These are phyloP conservation scores for Trametes villosa DNA, from an alignment of 768 basidiomycete genomes.

Conservation along the genomic window DNA sequence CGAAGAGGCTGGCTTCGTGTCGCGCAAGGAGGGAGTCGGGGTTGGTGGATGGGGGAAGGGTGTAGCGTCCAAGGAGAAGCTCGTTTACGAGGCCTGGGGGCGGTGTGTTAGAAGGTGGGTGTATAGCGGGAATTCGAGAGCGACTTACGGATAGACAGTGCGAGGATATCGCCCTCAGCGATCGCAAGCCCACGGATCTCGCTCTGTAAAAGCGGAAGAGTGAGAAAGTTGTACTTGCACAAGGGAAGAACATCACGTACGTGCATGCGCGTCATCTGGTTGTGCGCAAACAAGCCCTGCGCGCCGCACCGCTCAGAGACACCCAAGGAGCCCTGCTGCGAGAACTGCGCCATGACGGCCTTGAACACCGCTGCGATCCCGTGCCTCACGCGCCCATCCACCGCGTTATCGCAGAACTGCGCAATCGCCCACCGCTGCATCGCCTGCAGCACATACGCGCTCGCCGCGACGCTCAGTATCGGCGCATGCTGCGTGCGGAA, in stretches of 20 bases:
- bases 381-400: slow-evolving; percentile 31
- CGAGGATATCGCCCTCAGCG: slow-evolving; percentile 52
- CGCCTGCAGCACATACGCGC: slow-evolving; percentile 41
- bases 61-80: slow-evolving; percentile 57
- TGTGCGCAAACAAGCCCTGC: slow-evolving; percentile 45
- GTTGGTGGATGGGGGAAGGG: slow-evolving; percentile 47
- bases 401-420: slow-evolving; percentile 32
- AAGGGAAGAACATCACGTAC: too few relatives aligned
- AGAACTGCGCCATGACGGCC: slow-evolving; percentile 30
- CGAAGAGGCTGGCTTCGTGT: slow-evolving; percentile 48
- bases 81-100: slow-evolving; percentile 59
- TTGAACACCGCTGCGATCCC: slow-evolving; percentile 40
- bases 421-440: slow-evolving; percentile 30
- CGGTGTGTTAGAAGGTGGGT: background rate
- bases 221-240: background rate
- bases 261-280: slow-evolving; percentile 38
- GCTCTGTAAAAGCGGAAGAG: slow-evolving; percentile 28
- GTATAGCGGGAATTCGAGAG: background rate
- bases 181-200: slow-evolving; percentile 45
- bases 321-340: slow-evolving; percentile 19
- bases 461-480: slow-evolving; percentile 41
- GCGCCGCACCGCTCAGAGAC: slow-evolving; percentile 47
- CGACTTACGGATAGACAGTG: slow-evolving; percentile 43
- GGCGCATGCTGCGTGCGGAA: slow-evolving; percentile 49
- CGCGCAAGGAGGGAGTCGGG: slow-evolving; percentile 55